Evolutionary conservation across 2,329 filamentous ascomycete species (phyloP).

Genomic region (Aureobasidium sp.): DNA sequence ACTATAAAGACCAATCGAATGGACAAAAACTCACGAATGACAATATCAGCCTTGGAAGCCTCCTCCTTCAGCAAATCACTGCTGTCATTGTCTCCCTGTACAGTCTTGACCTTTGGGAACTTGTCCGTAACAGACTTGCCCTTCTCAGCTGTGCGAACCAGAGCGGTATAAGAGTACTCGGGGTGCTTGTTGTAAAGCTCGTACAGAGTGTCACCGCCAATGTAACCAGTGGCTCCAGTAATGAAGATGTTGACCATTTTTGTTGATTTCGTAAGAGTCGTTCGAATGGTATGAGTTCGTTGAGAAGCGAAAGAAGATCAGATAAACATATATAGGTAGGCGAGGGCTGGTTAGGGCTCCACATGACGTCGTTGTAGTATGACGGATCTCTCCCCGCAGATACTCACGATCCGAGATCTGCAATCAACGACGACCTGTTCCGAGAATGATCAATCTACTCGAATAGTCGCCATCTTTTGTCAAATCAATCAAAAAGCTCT

Average conservation of each 20-base stretch:
- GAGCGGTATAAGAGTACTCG: constrained; percentile 40
- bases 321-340: neutral
- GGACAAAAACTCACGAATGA: constrained; percentile 37
- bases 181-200: constrained; percentile 37
- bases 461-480: too few relatives aligned
- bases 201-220: constrained; percentile 39
- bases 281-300: neutral
- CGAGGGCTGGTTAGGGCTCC: neutral
- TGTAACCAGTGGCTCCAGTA: constrained; percentile 30
- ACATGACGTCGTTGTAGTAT: neutral
- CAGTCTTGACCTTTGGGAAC: constrained; percentile 41
- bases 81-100: constrained; percentile 44
- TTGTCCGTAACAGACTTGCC: constrained; percentile 36
- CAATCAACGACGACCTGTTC: too few relatives aligned
- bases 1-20: too few relatives aligned
- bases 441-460: too few relatives aligned
- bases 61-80: constrained; percentile 36
- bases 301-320: neutral
- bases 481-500: too few relatives aligned
- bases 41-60: constrained; percentile 41
- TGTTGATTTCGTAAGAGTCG: neutral
- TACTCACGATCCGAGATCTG: too few relatives aligned
- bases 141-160: constrained; percentile 42
- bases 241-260: constrained; percentile 12
- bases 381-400: too few relatives aligned